Percentiles rank a stretch among this genome's conserved stretches.
Conservation (phyloP, 2,329 filamentous ascomycete species). For the Botrytis porri region DNA sequence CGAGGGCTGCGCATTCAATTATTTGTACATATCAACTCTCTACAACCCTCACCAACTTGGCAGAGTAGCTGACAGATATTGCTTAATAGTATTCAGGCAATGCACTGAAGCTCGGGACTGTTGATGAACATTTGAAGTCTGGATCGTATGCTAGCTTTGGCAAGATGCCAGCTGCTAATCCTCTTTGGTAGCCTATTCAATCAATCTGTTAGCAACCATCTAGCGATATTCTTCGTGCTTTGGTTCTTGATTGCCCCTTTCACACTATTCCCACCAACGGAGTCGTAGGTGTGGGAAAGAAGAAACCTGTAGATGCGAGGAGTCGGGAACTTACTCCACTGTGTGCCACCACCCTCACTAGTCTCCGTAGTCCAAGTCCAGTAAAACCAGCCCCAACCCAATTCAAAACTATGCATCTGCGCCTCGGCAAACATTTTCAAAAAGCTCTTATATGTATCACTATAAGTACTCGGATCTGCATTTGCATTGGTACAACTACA, state of each 20-base stretch:
- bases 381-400: conserved; percentile 97
- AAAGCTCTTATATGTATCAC: conserved; percentile 75
- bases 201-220: not conserved
- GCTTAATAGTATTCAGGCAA: conserved; percentile 51
- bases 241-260: not conserved
- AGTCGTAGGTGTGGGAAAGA: conserved; percentile 60
- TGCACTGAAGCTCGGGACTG: conserved; percentile 52
- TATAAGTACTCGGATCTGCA: conserved; percentile 66
- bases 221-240: not conserved
- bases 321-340: conserved; percentile 64
- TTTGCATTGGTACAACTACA: conserved; percentile 79
- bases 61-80: not conserved
- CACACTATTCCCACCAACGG: too few relatives aligned
- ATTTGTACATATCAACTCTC: not conserved
- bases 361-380: conserved; percentile 96
- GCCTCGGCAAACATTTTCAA: conserved; percentile 88
- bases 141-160: conserved; percentile 70
- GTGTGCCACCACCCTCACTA: conserved; percentile 49
- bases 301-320: conserved; percentile 50
- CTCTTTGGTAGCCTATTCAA: conserved; percentile 16
- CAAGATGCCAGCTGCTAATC: conserved; percentile 59
- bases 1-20: not conserved
- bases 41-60: not conserved
- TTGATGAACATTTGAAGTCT: conserved; percentile 62
- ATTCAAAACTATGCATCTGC: conserved; percentile 93